Conservation (phyloP, 176 grass and related monocot genomes). For the Poa annua region DNA sequence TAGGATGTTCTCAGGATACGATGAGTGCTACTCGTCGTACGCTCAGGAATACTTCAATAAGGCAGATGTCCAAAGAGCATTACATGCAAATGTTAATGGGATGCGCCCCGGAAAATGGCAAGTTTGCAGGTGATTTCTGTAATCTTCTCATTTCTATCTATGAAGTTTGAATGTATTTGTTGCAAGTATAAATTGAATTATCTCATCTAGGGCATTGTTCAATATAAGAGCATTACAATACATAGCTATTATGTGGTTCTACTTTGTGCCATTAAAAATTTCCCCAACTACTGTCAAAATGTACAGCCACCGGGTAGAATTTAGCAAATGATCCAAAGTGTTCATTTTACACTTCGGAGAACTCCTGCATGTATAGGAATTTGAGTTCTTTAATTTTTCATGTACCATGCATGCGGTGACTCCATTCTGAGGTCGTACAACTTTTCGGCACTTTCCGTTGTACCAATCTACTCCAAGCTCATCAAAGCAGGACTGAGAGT, state of each 20-base stretch:
- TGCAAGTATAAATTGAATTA: neutral
- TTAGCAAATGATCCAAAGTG: neutral
- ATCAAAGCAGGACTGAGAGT: conserved; percentile 79
- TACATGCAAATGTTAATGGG: conserved; percentile 68
- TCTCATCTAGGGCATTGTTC: neutral
- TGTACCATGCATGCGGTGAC: conserved; percentile 65
- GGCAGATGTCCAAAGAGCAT: conserved; percentile 63
- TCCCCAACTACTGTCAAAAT: conserved; percentile 15
- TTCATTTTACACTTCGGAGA: neutral
- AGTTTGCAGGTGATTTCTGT: conserved; percentile 63
- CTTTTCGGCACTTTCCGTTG: conserved; percentile 68
- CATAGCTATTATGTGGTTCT: neutral
- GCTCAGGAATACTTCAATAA: conserved; percentile 84
- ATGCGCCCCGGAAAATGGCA: conserved; percentile 58
- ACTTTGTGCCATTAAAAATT: neutral
- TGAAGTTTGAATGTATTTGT: neutral
- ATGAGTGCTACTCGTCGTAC: conserved; percentile 77
- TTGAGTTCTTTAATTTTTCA: conserved; percentile 31
- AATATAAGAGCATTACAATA: neutral
- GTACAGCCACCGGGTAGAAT: neutral
- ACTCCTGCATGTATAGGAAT: neutral
- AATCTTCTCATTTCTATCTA: neutral
- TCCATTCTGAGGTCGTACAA: conserved; percentile 77
- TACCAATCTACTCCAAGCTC: conserved; percentile 84
- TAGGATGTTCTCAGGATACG: conserved; percentile 75